A percentile compares a stretch with the other conserved stretches of the same genome.
Evolutionary conservation across 441 rosid genomes (phyloP).

Genomic region (Biscutella laevigata): DNA sequence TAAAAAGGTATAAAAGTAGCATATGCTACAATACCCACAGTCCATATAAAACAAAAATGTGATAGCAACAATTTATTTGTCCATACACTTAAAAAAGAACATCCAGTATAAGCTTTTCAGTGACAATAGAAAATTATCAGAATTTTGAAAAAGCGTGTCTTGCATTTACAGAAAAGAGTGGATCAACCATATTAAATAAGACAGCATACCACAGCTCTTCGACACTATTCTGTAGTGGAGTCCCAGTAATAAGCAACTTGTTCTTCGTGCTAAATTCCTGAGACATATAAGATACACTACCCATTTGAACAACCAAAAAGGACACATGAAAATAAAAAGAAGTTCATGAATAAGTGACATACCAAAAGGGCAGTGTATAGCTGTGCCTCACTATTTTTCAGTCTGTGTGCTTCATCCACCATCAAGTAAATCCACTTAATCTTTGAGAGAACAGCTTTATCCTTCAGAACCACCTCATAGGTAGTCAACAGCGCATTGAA

Average conservation of each 20-base stretch:
- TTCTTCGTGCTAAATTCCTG: slow-evolving; percentile 99
- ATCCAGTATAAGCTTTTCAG: not conserved
- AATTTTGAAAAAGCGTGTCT: slow-evolving; percentile 11
- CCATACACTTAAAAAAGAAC: not conserved
- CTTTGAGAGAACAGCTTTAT: slow-evolving; percentile 87
- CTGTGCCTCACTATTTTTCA: slow-evolving; percentile 99
- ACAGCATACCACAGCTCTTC: slow-evolving; percentile 87
- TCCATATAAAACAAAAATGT: not conserved
- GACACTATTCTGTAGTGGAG: slow-evolving; percentile 97
- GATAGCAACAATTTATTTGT: slow-evolving; percentile 1
- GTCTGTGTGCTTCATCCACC: slow-evolving; percentile 99
- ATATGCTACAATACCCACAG: not conserved
- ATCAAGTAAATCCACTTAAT: slow-evolving; percentile 95
- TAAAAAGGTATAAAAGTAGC: slow-evolving; percentile 4
- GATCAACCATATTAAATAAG: slow-evolving; percentile 1
- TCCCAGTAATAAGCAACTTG: slow-evolving; percentile 96
- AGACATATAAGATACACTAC: slow-evolving; percentile 13
- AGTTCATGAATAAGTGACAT: slow-evolving; percentile 14
- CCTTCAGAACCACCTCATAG: slow-evolving; percentile 97
- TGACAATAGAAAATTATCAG: slow-evolving; percentile 1
- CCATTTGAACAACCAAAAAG: slow-evolving; percentile 8
- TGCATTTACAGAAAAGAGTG: not conserved
- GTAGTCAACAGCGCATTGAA: slow-evolving; percentile 89
- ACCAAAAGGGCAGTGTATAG: slow-evolving; percentile 91
- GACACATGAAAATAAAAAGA: not conserved